Base-by-base conservation (phyloP, 1,284 basidiomycete genomes). In the Tranzscheliella williamsii region DNA sequence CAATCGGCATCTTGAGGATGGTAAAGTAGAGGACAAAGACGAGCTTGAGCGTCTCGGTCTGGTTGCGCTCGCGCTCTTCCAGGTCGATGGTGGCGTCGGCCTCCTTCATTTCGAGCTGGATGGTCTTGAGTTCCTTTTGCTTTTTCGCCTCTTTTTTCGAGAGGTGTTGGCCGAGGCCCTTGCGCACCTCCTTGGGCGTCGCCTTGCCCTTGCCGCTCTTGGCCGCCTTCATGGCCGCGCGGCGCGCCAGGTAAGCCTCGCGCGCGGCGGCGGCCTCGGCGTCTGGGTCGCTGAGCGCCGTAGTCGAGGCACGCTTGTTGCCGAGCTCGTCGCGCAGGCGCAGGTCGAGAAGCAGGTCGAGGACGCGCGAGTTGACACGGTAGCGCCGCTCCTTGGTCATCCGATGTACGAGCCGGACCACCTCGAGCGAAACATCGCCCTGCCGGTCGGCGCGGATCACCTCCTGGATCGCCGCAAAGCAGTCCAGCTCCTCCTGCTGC, bases 11-110 rank as follows among this genome's bases (percentile, higher is more conserved):
- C 81, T 98, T 99, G 64, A 99, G 82, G 70, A 98, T 89, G 61
- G 89, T 87, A 80, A 99, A 98, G 80, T 98, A 99, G 38, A 99
- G 84, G 21, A 94, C 92, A 78, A 99, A 99, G 34, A 98, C 83
- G 55, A 98, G 86, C 80, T 98, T 98, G 62, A 99, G 83, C 40
- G 95, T 96, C 81, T 99, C 95, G 12, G 93, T 98, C 83, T 94
- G 91, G 88, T 85, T 88, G 44, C 83, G 81, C 29, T 87, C 86
- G 58, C 90, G 85, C 75, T 96, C 91, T 80, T 98, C 92, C 70
- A 86, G 85, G 80, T 97, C 89, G 24, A 98, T 87, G 72, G 91
- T 90, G 16, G 91, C 93, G 71, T 91, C 91, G 3, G 95, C 96
- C 53, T 77, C 74, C 51, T 66, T 68, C 71, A 77, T 72, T 61